A percentile compares a stretch with the other conserved stretches of the same genome.
phyloP scores from a whole-genome alignment of 2,329 filamentous ascomycete species.

The Pseudofabraea citricarpa region DNA sequence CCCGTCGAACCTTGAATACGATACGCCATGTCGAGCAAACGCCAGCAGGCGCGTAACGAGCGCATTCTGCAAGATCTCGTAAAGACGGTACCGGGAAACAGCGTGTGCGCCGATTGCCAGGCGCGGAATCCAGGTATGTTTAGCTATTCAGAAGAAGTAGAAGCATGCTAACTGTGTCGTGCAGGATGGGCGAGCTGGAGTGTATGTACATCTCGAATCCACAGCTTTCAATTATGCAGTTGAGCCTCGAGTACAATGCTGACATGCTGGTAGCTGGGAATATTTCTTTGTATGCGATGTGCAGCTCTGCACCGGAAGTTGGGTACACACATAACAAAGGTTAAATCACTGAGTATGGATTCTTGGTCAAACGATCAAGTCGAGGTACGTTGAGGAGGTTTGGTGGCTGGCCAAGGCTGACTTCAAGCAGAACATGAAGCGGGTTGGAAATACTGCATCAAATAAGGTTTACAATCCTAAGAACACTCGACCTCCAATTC shows the following conservation, averaged over 20 bases:
- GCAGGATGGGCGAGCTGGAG: constrained; percentile 32
- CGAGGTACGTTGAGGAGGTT: constrained; percentile 58
- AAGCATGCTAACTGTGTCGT: constrained; percentile 11
- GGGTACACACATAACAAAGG: constrained; percentile 96
- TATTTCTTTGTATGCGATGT: constrained; percentile 98
- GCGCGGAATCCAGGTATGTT: constrained; percentile 82
- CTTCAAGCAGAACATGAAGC: constrained; percentile 76
- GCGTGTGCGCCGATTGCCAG: constrained; percentile 88
- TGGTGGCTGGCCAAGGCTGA: constrained; percentile 11
- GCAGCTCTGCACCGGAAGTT: constrained; percentile 92
- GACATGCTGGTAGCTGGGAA: constrained; percentile 56
- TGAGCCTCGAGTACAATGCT: too few species aligned
- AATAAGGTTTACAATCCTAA: constrained; percentile 89
- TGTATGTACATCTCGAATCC: constrained; percentile 20
- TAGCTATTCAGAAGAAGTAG: too few species aligned
- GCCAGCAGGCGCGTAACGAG: constrained; percentile 97
- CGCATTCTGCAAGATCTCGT: constrained; percentile 86
- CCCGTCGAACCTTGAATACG: not conserved
- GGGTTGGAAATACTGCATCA: constrained; percentile 77
- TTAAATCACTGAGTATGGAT: constrained; percentile 98
- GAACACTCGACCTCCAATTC: constrained; percentile 76
- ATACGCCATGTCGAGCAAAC: constrained; percentile 75
- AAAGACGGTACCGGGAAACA: constrained; percentile 79
- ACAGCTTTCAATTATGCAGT: too few species aligned
- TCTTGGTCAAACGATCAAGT: constrained; percentile 95